These are phyloP conservation scores for Leccinum imitatum DNA, from an alignment of 768 basidiomycete species.

Conservation along the genomic window DNA sequence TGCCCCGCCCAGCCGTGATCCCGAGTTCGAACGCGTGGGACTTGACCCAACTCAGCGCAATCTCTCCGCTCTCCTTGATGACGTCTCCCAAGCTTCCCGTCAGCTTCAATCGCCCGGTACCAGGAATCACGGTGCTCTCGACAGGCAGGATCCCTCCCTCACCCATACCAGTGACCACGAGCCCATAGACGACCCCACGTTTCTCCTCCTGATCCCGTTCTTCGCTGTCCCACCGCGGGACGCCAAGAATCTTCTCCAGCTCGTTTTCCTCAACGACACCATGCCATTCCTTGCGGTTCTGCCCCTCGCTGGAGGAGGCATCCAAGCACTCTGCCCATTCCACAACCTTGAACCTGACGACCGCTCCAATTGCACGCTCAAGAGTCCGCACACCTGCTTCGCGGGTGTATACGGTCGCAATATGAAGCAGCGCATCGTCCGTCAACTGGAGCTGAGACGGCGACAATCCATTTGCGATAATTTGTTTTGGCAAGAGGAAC, in stretches of 20 bases:
- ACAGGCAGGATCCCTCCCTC: conserved; percentile 85
- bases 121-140: conserved; percentile 79
- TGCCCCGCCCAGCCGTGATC: conserved; percentile 64
- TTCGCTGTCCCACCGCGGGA: conserved; percentile 77
- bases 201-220: conserved; percentile 74
- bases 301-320: conserved; percentile 17
- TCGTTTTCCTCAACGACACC: conserved; percentile 63
- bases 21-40: conserved; percentile 77
- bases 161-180: conserved; percentile 86
- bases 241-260: conserved; percentile 81
- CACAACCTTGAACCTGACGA: conserved; percentile 92
- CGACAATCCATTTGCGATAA: conserved; percentile 72
- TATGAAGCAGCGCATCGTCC: conserved; percentile 65
- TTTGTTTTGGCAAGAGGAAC: conserved; percentile 89
- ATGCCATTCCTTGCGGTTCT: conserved; percentile 47
- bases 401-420: conserved; percentile 80
- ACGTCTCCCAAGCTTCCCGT: conserved; percentile 89
- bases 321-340: conserved; percentile 74
- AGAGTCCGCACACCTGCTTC: conserved; percentile 93
- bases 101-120: conserved; percentile 67
- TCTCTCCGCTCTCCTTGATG: conserved; percentile 88
- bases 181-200: conserved; percentile 78
- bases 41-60: conserved; percentile 93
- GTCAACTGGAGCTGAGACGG: conserved; percentile 60
- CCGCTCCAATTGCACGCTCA: conserved; percentile 73